Conservation (phyloP, 495 filamentous ascomycete species). For the Hypoxylon crocopeplum region DNA sequence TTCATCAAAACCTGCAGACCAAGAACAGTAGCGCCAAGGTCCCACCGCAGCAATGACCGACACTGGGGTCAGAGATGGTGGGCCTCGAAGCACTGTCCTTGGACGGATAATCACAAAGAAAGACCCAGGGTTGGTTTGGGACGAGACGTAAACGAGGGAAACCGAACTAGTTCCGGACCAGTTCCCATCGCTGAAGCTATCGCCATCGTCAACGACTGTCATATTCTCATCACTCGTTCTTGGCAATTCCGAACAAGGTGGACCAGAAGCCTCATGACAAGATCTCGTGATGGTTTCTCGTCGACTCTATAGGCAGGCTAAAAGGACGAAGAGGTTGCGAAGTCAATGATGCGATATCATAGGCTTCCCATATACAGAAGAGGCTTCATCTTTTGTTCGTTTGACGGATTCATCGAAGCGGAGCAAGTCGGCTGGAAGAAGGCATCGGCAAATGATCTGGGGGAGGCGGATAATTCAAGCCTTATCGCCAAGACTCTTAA, state of each 20-base stretch:
- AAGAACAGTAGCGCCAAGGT: constrained; percentile 34
- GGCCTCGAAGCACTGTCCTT: constrained; percentile 27
- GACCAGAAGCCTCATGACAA: constrained; percentile 18
- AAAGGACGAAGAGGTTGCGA: constrained; percentile 12
- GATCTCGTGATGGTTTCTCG: constrained; percentile 22
- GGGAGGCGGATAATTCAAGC: constrained; percentile 36
- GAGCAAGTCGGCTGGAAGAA: constrained; percentile 15
- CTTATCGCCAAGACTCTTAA: constrained; percentile 32
- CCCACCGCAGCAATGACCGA: constrained; percentile 32
- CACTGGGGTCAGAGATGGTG: constrained; percentile 29
- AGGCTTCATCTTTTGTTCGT: constrained; percentile 2
- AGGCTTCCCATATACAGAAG: neutral
- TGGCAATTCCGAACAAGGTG: constrained; percentile 19
- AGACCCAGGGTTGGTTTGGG: constrained; percentile 8
- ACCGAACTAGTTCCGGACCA: constrained; percentile 1
- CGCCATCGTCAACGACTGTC: constrained; percentile 14
- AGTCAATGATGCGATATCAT: constrained; percentile 7
- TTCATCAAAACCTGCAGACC: constrained; percentile 33
- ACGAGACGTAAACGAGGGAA: constrained; percentile 4
- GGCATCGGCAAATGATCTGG: constrained; percentile 29
- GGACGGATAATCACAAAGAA: constrained; percentile 36
- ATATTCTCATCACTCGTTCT: constrained; percentile 19
- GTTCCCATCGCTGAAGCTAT: constrained; percentile 20
- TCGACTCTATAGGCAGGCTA: constrained; percentile 23
- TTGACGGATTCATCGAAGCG: constrained; percentile 22